A percentile compares a stretch with the other conserved stretches of the same genome.
These are phyloP conservation scores for Apiospora marii DNA, from an alignment of 2,329 filamentous ascomycete species.

Conservation along the genomic window DNA sequence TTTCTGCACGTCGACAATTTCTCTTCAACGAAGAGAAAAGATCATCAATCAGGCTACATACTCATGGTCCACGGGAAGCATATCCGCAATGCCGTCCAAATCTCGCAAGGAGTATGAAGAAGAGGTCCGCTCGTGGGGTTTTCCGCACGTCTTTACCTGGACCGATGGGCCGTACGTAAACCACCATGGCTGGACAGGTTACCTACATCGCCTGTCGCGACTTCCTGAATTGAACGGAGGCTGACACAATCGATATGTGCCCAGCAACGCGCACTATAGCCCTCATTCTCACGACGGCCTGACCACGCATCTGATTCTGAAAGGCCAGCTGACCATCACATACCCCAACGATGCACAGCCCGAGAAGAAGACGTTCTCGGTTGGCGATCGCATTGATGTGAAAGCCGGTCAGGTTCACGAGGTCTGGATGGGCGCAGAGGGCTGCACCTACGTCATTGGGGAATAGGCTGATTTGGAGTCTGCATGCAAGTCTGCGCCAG, in stretches of 20 bases:
- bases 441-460: slow-evolving; percentile 74
- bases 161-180: slow-evolving; percentile 69
- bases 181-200: slow-evolving; percentile 3
- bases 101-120: slow-evolving; percentile 54
- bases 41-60: not conserved
- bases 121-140: slow-evolving; percentile 74
- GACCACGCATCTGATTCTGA: slow-evolving; percentile 74
- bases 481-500: not conserved
- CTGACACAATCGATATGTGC: not conserved
- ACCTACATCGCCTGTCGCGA: not conserved
- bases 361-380: slow-evolving; percentile 64
- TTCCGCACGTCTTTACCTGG: slow-evolving; percentile 75
- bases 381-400: slow-evolving; percentile 71
- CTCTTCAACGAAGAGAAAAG: not conserved
- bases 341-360: slow-evolving; percentile 67
- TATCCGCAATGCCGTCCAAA: slow-evolving; percentile 36
- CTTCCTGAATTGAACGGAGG: not conserved
- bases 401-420: slow-evolving; percentile 70
- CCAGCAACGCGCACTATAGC: slow-evolving; percentile 71
- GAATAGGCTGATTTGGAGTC: slow-evolving; percentile 50
- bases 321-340: slow-evolving; percentile 70
- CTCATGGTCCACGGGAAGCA: not conserved
- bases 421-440: slow-evolving; percentile 71
- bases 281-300: slow-evolving; percentile 71
- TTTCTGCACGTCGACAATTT: not conserved